Evolutionary conservation across 805 yeast genomes (phyloP).

Genomic region (Candida tallmaniae): DNA sequence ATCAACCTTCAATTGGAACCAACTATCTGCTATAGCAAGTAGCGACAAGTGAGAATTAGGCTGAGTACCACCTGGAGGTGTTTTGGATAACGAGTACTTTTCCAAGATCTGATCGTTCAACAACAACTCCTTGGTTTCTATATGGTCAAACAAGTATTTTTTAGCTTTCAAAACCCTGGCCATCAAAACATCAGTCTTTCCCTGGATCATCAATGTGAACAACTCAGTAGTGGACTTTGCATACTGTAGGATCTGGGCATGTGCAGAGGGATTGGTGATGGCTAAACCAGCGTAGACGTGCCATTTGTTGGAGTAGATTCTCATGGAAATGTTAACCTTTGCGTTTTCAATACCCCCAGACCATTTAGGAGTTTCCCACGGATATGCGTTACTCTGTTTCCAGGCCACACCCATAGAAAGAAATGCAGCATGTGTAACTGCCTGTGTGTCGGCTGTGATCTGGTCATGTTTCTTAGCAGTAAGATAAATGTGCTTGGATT

Average conservation of each 20-base stretch:
- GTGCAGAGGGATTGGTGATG: conserved; percentile 92
- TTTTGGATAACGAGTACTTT: conserved; percentile 70
- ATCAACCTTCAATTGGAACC: conserved; percentile 78
- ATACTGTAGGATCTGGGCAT: conserved; percentile 84
- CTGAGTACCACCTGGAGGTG: conserved; percentile 59
- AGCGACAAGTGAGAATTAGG: conserved; percentile 90
- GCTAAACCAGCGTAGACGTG: conserved; percentile 98
- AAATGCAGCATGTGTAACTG: conserved; percentile 97
- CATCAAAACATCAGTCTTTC: conserved; percentile 52
- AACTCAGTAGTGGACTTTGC: conserved; percentile 79
- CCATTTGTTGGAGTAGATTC: conserved; percentile 93
- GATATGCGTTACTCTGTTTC: conserved; percentile 77
- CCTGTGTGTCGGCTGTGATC: conserved; percentile 97
- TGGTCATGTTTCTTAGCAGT: conserved; percentile 88
- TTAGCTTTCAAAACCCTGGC: conserved; percentile 63
- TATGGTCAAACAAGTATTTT: conserved; percentile 69
- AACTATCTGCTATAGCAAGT: conserved; percentile 88
- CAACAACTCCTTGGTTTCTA: conserved; percentile 53
- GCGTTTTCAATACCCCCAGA: conserved; percentile 95
- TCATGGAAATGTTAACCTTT: conserved; percentile 83
- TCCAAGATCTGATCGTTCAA: conserved; percentile 78
- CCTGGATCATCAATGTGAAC: conserved; percentile 76
- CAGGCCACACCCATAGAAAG: conserved; percentile 96
- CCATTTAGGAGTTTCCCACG: conserved; percentile 88
- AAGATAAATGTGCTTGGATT: conserved; percentile 72